A percentile compares a stretch with the other conserved stretches of the same genome.
Conservation (phyloP, 2,329 filamentous ascomycete species). For the Sclerotinia spermophila region DNA sequence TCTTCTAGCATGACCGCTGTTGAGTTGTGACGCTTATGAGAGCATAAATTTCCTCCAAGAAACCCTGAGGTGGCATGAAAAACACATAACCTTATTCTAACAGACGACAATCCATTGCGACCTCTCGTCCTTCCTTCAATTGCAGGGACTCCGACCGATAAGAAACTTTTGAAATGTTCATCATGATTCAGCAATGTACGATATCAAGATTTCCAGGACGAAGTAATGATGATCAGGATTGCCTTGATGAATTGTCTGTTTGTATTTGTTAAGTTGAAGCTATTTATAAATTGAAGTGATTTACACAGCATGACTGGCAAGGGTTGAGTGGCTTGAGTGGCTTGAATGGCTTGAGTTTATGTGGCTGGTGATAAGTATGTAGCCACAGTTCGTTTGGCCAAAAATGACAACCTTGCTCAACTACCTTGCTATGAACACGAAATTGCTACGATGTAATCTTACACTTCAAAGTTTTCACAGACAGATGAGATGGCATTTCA, state of each 20-base stretch:
- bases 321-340: background rate
- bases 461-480: background rate
- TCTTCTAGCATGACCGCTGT: no score
- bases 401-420: background rate
- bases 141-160: background rate
- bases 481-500: background rate
- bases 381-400: background rate
- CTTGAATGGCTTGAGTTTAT: background rate
- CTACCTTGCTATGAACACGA: background rate
- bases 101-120: no score
- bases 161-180: background rate
- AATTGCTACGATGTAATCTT: background rate
- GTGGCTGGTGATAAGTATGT: background rate
- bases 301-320: no score
- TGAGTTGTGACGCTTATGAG: no score
- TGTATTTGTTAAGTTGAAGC: background rate
- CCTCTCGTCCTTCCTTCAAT: background rate
- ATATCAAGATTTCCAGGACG: accelerated
- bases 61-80: no score
- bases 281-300: background rate
- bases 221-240: background rate
- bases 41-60: no score
- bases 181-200: background rate
- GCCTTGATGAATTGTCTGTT: background rate
- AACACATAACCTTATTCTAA: no score